Evolutionary conservation across 805 yeast genomes (phyloP), one percentile per base, ranked within the genome.

Genomic region (Candida coleopterorum): DNA sequence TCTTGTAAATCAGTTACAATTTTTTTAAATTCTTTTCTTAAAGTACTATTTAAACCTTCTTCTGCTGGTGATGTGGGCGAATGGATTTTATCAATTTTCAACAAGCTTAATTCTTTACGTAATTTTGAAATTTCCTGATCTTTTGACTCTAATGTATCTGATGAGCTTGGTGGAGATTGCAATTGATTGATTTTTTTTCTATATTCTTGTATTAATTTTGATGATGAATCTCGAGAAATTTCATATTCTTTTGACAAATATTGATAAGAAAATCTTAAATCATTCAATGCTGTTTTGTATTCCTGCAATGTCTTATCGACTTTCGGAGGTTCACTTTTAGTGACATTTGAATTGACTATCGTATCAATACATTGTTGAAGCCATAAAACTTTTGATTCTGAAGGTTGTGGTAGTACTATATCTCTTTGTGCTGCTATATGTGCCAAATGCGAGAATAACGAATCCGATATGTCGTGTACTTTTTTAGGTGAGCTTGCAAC

Each of bases 231-330:
- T 38, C 83, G 68, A 37, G 83, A 84, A 41, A 77, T 75, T 44
- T 80, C 84, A 48, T 72, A 83, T 47, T 81, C 85, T 49, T 77
- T 76, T 2, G 81, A 70, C 37, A 83, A 60, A 50, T 80, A 83
- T 41, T 71, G 77, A 54, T 82, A 87, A 2, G 87, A 82, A 51
- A 83, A 74, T 45, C 81, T 79, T 35, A 83, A 62, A 52, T 83
- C 93, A 38, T 68, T 72, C 34, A 83, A 60, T 0, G 88, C 87
- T 0, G 82, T 75, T 44, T 68, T 70, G 47, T 74, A 60, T 23
- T 64, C 68, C 24, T 58, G 44, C 14, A 62, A 18, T 12, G 45
- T 34, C 41, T 52, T 55, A 18, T 56, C 55, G 4, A 23, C 26
- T 27, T 33, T 24, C 6, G 29, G 29, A n/a, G 29, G 35, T 25